Percentiles rank a stretch among this genome's conserved stretches.
Evolutionary conservation across 768 basidiomycete species (phyloP).

Genomic region (Gautieria morchelliformis): DNA sequence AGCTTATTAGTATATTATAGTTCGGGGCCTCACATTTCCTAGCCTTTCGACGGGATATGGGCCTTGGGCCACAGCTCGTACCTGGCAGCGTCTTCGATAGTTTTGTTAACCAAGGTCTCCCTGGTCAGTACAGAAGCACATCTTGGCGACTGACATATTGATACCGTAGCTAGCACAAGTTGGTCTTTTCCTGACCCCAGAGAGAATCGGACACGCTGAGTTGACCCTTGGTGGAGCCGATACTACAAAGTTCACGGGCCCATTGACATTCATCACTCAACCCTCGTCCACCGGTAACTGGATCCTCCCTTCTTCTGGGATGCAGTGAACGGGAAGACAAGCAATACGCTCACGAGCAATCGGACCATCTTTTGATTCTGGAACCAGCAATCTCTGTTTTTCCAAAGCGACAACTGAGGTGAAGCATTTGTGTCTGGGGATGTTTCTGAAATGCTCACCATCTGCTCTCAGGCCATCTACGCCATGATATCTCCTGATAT

Average conservation of each 20-base stretch:
- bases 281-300: constrained; percentile 19
- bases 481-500: constrained; percentile 48
- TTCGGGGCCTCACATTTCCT: no score
- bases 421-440: constrained; percentile 15
- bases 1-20: no score
- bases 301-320: constrained; percentile 27
- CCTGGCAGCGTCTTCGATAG: constrained; percentile 41
- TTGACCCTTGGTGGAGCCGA: constrained; percentile 47
- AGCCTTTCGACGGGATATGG: constrained; percentile 16
- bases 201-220: constrained; percentile 39
- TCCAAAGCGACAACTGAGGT: constrained; percentile 40
- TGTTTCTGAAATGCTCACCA: neutral
- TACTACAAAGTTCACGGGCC: no score
- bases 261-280: constrained; percentile 1
- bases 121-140: no score
- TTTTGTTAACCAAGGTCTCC: constrained; percentile 25
- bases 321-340: constrained; percentile 48
- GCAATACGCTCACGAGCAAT: constrained; percentile 29
- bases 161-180: constrained; percentile 30
- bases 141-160: no score
- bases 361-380: constrained; percentile 47
- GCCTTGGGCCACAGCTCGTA: constrained; percentile 36
- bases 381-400: constrained; percentile 48
- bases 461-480: constrained; percentile 36
- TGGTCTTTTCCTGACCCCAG: constrained; percentile 40